phyloP scores from a whole-genome alignment of 225 moss, liverwort and hornwort genomes.

The Antitrichia curtipendula region DNA sequence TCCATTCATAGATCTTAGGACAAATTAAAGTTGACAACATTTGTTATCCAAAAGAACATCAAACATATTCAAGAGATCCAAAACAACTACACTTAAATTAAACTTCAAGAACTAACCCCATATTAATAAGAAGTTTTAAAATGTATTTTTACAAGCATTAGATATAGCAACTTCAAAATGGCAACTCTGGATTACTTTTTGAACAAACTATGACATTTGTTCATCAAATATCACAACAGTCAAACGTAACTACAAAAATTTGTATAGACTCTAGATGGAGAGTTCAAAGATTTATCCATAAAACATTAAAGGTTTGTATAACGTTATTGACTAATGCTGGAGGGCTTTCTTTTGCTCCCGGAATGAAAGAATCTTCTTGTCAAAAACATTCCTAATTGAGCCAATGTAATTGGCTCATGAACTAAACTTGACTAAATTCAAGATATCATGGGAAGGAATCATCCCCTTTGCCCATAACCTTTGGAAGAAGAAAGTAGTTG shows the following conservation, averaged over 20 bases:
- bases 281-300: not conserved
- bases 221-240: not conserved
- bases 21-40: not conserved
- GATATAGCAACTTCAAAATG: not conserved
- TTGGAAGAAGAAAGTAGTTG: rapidly evolving
- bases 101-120: not conserved
- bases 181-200: rapidly evolving
- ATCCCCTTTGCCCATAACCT: rapidly evolving
- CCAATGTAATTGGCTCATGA: not conserved
- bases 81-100: not conserved
- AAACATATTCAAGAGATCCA: not conserved
- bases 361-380: not conserved
- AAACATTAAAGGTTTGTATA: not conserved
- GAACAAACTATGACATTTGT: not conserved
- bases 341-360: not conserved
- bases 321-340: not conserved
- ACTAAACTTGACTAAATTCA: not conserved
- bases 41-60: not conserved
- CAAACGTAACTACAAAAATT: not conserved
- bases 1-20: not conserved
- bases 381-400: not conserved
- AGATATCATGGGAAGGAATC: not conserved
- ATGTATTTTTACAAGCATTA: not conserved
- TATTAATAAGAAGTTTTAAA: not conserved
- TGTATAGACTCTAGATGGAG: too few species aligned